Base-by-base conservation (phyloP, 2,329 filamentous ascomycete genomes). In the Phyllosticta ampelicida region DNA sequence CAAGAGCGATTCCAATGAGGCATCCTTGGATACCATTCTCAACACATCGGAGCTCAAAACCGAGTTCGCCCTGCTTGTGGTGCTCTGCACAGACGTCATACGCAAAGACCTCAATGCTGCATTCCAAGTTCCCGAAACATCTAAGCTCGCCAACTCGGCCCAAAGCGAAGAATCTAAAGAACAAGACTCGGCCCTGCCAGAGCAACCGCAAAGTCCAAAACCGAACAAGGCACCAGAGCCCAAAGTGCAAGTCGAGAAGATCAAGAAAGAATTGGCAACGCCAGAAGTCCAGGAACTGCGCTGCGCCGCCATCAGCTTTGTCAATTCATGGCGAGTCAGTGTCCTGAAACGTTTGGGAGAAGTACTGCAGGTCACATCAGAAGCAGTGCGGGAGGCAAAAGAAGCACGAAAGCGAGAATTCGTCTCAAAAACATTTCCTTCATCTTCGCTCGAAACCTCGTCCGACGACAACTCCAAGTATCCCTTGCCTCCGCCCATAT, bases 271-370 rank as follows among this genome's bases (percentile, higher is more conserved):
- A 60, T 67, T 82, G 9, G 75, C 73, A n/a, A 72, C 73, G 2
- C 73, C 73, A 2, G 75, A 77, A 56, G 77, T 86, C 60, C 73
- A 79, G 60, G 85, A 89, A 64, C 73, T 90, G 65, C 90, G 85
- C 74, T 84, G 81, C 62, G 85, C 86, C 56, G 80, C 85, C 1
- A 68, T 95, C 5, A 74, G 78, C 6, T 84, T 86, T 67, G 95
- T 91, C 68, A 84, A 87, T 60, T 86, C 89, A 62, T 97, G 92
- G 92, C 82, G 89, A 64, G 78, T 82, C 5, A 77, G 78, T 13
- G 81, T 96, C 8, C 75, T 89, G 44, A 79, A 83, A 60, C 81
- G 90, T 16, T 75, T 95, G 23, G 82, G 84, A 18, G 86, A 94
- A 63, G 81, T 90, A 36, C 69, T 80, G 53, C 53, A 65, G 9